These are phyloP conservation scores for Metschnikowia koreensis DNA, from an alignment of 805 yeast species.

Conservation along the genomic window DNA sequence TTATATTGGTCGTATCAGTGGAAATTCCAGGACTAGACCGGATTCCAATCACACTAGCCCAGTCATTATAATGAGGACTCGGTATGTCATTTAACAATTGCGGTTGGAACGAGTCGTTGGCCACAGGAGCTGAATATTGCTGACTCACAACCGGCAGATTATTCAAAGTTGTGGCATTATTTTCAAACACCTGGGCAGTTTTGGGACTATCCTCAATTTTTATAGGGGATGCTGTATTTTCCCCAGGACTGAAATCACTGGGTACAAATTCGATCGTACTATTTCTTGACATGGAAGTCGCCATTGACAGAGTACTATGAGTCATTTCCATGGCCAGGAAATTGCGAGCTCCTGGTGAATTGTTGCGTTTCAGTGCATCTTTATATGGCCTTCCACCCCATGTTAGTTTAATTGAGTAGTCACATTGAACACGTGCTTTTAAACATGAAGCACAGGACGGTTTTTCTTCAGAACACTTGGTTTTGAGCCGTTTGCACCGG, in stretches of 20 bases:
- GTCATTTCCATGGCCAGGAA: not conserved
- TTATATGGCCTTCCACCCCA: conserved; percentile 78
- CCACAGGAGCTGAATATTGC: too few species aligned
- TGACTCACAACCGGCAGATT: too few species aligned
- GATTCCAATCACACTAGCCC: not conserved
- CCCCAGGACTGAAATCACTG: conserved; percentile 1
- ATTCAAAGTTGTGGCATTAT: too few species aligned
- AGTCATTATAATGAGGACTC: not conserved
- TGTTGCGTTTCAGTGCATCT: conserved; percentile 35
- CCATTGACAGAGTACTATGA: not conserved
- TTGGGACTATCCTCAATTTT: too few species aligned
- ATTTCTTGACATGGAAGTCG: not conserved
- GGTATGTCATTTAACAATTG: too few species aligned
- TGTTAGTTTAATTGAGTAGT: conserved; percentile 57
- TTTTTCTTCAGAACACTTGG: conserved; percentile 68
- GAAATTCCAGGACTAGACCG: not conserved
- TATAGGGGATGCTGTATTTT: not conserved
- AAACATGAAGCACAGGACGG: conserved; percentile 61
- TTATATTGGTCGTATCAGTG: too few species aligned
- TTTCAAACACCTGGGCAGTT: too few species aligned
- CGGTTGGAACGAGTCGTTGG: too few species aligned
- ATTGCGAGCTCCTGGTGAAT: not conserved
- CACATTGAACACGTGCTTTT: conserved; percentile 50
- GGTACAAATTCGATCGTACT: conserved; percentile 10
- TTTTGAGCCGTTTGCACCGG: conserved; percentile 57